These are phyloP conservation scores for Aspergillus udagawae DNA, from an alignment of 2,329 filamentous ascomycete species.

Conservation along the genomic window DNA sequence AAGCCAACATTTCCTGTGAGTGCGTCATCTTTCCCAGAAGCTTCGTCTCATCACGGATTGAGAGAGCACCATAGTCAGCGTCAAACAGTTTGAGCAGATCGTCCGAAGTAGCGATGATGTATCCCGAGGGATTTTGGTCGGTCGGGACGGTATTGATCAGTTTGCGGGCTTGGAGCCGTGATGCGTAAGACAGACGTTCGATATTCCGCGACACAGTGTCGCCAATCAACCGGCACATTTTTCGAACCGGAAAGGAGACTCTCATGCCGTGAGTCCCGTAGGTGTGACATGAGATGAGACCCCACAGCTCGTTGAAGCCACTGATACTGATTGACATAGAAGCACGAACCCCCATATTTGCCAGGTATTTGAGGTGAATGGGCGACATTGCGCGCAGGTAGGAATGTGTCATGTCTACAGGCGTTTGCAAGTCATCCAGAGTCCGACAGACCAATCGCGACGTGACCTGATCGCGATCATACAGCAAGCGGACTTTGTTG, in stretches of 20 bases:
- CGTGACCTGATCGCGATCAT: conserved; percentile 76
- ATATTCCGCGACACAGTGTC: conserved; percentile 85
- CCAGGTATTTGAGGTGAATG: conserved; percentile 80
- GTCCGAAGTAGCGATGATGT: conserved; percentile 85
- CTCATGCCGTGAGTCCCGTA: conserved; percentile 81
- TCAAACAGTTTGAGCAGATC: conserved; percentile 80
- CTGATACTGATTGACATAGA: conserved; percentile 95
- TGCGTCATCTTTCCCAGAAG: conserved; percentile 71
- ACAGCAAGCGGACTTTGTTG: conserved; percentile 83
- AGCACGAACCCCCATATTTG: conserved; percentile 85
- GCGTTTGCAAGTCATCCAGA: conserved; percentile 62
- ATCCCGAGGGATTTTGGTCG: conserved; percentile 77
- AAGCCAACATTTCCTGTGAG: conserved; percentile 75
- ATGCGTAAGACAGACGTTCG: conserved; percentile 80
- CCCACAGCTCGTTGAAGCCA: conserved; percentile 81
- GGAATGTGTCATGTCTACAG: conserved; percentile 77
- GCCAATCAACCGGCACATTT: conserved; percentile 84
- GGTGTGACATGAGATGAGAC: conserved; percentile 78
- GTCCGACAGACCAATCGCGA: conserved; percentile 73
- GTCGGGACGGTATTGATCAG: conserved; percentile 84
- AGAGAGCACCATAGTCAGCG: conserved; percentile 80
- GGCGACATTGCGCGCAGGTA: conserved; percentile 82
- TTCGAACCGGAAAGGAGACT: conserved; percentile 86
- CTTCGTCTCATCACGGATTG: conserved; percentile 84
- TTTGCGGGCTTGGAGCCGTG: conserved; percentile 77